A percentile compares a stretch with the other conserved stretches of the same genome.
These are phyloP conservation scores for Trichoderma oligosporum DNA, from an alignment of 2,329 filamentous ascomycete genomes.

Conservation along the genomic window DNA sequence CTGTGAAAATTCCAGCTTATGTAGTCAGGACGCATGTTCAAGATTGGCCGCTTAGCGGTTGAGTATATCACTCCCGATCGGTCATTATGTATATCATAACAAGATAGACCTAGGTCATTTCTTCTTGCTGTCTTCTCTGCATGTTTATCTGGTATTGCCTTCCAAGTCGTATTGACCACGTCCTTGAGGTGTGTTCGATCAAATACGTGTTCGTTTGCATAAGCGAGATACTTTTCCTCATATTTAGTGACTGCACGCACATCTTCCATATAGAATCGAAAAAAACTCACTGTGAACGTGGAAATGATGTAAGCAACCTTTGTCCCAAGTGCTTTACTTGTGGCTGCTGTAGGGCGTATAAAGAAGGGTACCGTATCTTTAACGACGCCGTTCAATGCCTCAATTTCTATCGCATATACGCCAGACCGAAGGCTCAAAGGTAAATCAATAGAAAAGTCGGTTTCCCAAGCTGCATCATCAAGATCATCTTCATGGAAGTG, in stretches of 20 bases:
- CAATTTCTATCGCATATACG: background rate
- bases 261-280: background rate
- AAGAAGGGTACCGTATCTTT: background rate
- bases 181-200: background rate
- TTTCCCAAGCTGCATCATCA: background rate
- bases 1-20: background rate
- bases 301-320: background rate
- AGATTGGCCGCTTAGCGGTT: background rate
- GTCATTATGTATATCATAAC: background rate
- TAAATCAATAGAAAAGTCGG: background rate
- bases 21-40: background rate
- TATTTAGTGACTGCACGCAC: background rate
- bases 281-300: background rate
- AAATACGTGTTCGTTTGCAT: conserved; percentile 1
- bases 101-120: background rate
- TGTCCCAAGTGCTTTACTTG: background rate
- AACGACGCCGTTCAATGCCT: background rate
- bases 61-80: background rate
- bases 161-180: background rate
- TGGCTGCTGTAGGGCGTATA: background rate
- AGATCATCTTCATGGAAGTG: background rate
- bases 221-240: background rate
- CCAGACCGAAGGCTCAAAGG: background rate
- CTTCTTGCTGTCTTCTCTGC: background rate
- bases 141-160: background rate